These are phyloP conservation scores for Lyophyllum atratum DNA, from an alignment of 768 basidiomycete species.

Conservation along the genomic window DNA sequence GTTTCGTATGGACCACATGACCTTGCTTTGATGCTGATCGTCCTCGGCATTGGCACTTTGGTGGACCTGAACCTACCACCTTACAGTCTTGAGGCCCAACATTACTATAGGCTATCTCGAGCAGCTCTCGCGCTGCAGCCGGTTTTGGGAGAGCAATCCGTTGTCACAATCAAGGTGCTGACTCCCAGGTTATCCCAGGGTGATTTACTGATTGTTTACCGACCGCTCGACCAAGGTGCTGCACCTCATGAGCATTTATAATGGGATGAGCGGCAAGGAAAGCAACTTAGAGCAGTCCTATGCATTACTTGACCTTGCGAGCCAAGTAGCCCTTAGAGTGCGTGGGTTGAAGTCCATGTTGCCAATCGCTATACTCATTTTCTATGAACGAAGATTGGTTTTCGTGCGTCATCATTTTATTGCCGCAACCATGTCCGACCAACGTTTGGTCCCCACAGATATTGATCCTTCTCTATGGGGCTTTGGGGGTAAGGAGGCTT, in stretches of 20 bases:
- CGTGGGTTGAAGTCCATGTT: slow-evolving; percentile 9
- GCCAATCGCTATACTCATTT: not conserved
- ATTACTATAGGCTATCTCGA: slow-evolving; percentile 49
- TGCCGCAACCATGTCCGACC: not conserved
- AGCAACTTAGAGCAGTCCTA: slow-evolving; percentile 49
- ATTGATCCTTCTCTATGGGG: slow-evolving; percentile 54
- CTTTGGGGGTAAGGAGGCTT: slow-evolving; percentile 49
- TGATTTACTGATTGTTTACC: not conserved
- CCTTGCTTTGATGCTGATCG: slow-evolving; percentile 46
- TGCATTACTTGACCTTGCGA: slow-evolving; percentile 46
- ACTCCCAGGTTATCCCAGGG: not conserved
- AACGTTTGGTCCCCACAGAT: slow-evolving; percentile 28
- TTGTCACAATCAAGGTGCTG: slow-evolving; percentile 46
- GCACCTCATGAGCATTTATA: slow-evolving; percentile 56
- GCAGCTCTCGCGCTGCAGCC: slow-evolving; percentile 49
- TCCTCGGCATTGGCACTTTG: slow-evolving; percentile 49
- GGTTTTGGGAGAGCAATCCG: slow-evolving; percentile 42
- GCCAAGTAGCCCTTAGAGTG: slow-evolving; percentile 50
- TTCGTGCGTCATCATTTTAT: slow-evolving; percentile 33
- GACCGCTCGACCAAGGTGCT: slow-evolving; percentile 31
- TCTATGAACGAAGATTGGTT: slow-evolving; percentile 36
- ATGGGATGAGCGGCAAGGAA: slow-evolving; percentile 55
- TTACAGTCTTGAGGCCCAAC: slow-evolving; percentile 52
- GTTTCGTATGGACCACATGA: slow-evolving; percentile 49
- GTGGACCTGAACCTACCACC: slow-evolving; percentile 47